Base-by-base conservation (phyloP, 208 protist genomes). In the Crithidia brevicula region DNA sequence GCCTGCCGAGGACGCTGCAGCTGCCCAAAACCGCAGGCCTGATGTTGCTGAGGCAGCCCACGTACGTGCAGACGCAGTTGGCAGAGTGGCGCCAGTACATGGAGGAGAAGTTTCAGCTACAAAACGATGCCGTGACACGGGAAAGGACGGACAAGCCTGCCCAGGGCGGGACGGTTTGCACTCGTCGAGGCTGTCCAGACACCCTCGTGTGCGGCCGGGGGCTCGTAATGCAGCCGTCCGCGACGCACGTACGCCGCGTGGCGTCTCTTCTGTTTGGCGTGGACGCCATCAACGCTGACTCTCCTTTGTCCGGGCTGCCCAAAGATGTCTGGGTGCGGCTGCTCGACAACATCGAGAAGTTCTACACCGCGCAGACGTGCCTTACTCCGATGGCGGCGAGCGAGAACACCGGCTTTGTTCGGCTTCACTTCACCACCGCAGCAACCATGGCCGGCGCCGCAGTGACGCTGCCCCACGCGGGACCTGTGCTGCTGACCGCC, bases 1-100 rank as follows among this genome's bases (percentile, higher is more conserved):
- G 77, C 62, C 33, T 77, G 2, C 59, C 61, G 1, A 38, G 42
- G 11, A 47, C 30, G 9, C 56, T 72, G 57, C 15, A 23, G 7
- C 18, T 13, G 1, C 15, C 60, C 46, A 18, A 27, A 8, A 18
- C 23, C 13, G 10, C 46, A 28, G n/a, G n/a, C n/a, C 46, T 28
- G 20, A 6, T 18, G 16, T 16, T 9, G n/a, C 22, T 56, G 28
- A 25, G 18, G 49, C 50, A 30, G 51, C 31, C 45, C 28, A 33
- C 11, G 36, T 33, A 45, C 25, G 34, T 69, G 23, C 25, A 28
- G 18, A 25, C 45, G 2, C 54, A 64, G 61, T 15, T 64, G 38
- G 7, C 15, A 20, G 45, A 23, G 7, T 75, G 60, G 70, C 61
- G 61, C 2, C 50, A 33, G 20, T 52, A 61, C 53, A 68, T 75